Conservation (phyloP, 371 early-diverging fungal genomes). For the Mortierella sp. region DNA sequence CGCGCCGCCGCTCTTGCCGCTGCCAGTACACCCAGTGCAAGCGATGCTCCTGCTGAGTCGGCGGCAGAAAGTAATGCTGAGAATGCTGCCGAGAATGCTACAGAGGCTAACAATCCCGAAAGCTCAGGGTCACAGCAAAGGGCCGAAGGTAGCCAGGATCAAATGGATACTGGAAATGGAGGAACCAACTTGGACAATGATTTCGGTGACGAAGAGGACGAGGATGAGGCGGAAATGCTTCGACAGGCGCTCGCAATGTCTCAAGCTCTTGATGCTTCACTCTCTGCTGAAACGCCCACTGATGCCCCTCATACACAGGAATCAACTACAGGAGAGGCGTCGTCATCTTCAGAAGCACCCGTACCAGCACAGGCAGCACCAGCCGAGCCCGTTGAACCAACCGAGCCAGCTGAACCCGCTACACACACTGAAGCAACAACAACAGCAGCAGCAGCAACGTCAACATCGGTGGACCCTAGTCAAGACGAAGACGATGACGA, state of each 20-base stretch:
- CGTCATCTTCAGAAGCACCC: not conserved
- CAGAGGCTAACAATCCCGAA: not conserved
- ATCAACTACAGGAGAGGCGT: conserved; percentile 3
- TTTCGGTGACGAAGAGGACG: conserved; percentile 50
- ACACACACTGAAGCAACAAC: too few species aligned
- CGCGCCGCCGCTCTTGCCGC: conserved; percentile 24
- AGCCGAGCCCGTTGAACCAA: too few species aligned
- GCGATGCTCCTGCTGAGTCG: not conserved
- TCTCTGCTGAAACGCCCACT: conserved; percentile 11
- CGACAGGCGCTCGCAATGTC: conserved; percentile 57
- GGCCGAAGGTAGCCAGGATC: too few species aligned
- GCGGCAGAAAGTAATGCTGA: not conserved
- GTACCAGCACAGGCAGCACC: not conserved
- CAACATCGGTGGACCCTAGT: too few species aligned
- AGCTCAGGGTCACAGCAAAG: not conserved
- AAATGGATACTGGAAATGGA: too few species aligned
- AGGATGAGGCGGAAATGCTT: conserved; percentile 56
- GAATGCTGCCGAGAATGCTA: not conserved
- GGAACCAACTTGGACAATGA: conserved; percentile 40
- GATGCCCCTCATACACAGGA: conserved; percentile 24
- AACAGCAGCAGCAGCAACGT: too few species aligned
- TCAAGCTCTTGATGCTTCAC: conserved; percentile 22
- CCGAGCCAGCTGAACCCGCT: too few species aligned
- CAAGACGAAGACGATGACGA: not conserved
- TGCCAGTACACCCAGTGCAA: conserved; percentile 6